phyloP scores from a whole-genome alignment of 768 basidiomycete genomes.

The Gelatoporia subvermispora region DNA sequence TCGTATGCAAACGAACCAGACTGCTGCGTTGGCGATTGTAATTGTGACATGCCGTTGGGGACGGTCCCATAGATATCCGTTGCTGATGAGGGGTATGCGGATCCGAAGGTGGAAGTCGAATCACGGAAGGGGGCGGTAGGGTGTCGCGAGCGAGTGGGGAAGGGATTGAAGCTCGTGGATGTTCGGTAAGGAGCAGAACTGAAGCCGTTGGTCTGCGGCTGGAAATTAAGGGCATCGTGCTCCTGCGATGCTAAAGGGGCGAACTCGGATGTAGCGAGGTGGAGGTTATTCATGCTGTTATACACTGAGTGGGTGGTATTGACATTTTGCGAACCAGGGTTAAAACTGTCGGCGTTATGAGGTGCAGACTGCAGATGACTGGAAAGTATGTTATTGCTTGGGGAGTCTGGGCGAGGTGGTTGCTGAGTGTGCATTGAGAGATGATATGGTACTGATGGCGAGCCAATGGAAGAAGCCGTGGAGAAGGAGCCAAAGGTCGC shows the following conservation, averaged over 20 bases:
- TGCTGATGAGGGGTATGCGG: constrained; percentile 16
- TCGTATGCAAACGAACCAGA: constrained; percentile 18
- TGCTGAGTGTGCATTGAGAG: constrained; percentile 43
- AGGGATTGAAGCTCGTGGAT: constrained; percentile 26
- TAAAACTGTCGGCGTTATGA: constrained; percentile 28
- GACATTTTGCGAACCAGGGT: constrained; percentile 24
- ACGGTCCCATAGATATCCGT: constrained; percentile 23
- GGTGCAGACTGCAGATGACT: constrained; percentile 26
- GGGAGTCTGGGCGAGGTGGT: constrained; percentile 46
- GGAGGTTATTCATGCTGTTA: constrained; percentile 39
- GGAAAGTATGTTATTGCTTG: constrained; percentile 38
- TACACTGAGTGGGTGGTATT: constrained; percentile 33
- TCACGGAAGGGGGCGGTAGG: constrained; percentile 24
- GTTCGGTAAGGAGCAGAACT: constrained; percentile 31
- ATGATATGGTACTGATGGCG: constrained; percentile 54
- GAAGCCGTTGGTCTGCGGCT: constrained; percentile 30
- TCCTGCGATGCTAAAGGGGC: constrained; percentile 27
- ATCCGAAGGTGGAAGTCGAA: constrained; percentile 25
- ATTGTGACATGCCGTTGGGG: constrained; percentile 22
- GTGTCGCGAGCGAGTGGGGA: constrained; percentile 33
- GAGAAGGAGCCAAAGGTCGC: constrained; percentile 46
- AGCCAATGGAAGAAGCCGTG: constrained; percentile 43
- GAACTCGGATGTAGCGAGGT: constrained; percentile 30
- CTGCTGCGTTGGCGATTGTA: constrained; percentile 32
- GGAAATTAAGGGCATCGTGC: constrained; percentile 28